Conservation (phyloP, 1,284 basidiomycete genomes). For the Cryptococcus maquisensis region DNA sequence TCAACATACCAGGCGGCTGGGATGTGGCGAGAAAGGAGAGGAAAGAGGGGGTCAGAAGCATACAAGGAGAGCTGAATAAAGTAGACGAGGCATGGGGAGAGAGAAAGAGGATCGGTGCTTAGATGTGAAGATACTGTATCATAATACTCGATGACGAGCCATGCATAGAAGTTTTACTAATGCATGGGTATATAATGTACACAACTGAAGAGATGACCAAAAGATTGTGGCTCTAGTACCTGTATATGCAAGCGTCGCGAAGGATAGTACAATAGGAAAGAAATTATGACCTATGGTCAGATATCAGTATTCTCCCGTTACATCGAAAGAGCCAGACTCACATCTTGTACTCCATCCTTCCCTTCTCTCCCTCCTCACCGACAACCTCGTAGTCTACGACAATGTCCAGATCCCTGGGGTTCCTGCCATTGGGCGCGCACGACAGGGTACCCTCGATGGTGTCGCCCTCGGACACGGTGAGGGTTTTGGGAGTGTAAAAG, state of each 20-base stretch:
- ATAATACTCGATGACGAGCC: background rate
- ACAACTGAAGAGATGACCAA: background rate
- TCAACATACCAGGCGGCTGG: conserved; percentile 49
- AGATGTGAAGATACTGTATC: background rate
- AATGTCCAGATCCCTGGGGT: conserved; percentile 92
- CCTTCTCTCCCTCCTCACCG: conserved; percentile 43
- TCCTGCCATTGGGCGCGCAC: conserved; percentile 81
- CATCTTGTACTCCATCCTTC: conserved; percentile 52
- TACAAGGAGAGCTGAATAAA: conserved; percentile 49
- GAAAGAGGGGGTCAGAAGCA: conserved; percentile 50
- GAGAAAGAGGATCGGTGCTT: conserved; percentile 38
- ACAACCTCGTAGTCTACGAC: conserved; percentile 63
- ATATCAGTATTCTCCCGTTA: conserved; percentile 21
- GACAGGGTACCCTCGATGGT: conserved; percentile 64
- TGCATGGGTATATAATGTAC: conserved; percentile 4
- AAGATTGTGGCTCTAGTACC: conserved; percentile 19
- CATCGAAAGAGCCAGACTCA: conserved; percentile 29
- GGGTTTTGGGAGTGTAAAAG: conserved; percentile 81
- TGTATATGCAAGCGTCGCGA: conserved; percentile 13
- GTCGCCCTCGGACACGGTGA: conserved; percentile 60
- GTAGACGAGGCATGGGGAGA: conserved; percentile 50
- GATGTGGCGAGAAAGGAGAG: conserved; percentile 49
- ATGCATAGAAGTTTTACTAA: conserved; percentile 6
- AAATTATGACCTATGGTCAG: conserved; percentile 40
- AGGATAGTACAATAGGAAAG: conserved; percentile 2